Evolutionary conservation across 208 protist genomes (phyloP).

Genomic region (Novymonas esmeraldas): DNA sequence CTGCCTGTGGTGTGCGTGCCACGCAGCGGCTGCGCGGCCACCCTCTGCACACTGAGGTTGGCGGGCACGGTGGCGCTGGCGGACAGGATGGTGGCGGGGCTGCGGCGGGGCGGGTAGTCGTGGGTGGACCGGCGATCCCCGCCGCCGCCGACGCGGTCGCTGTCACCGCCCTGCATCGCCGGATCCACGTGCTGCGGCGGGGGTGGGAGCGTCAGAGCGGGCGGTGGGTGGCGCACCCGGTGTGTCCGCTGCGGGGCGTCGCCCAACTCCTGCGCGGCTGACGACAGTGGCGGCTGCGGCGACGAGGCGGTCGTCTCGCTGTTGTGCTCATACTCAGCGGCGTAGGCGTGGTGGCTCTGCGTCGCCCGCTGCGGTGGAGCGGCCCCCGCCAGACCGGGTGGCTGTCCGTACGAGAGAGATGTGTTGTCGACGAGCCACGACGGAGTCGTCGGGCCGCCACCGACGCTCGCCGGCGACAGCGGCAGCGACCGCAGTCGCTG

Average conservation of each 20-base stretch:
- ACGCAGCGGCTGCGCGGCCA: constrained; percentile 2
- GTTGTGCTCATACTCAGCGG: too few species aligned
- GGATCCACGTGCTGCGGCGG: neutral
- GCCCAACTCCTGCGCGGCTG: neutral
- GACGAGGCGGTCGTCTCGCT: too few species aligned
- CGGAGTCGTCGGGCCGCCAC: neutral
- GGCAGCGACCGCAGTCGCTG: neutral
- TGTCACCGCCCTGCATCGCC: neutral
- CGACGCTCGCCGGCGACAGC: neutral
- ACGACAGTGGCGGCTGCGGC: neutral
- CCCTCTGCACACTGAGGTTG: constrained; percentile 9
- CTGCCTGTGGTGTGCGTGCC: neutral
- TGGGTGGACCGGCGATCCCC: constrained; percentile 4
- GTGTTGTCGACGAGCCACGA: neutral
- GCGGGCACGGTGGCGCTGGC: neutral
- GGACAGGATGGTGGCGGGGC: neutral
- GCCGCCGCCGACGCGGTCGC: neutral
- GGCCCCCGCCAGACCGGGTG: too few species aligned
- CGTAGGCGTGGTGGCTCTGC: too few species aligned
- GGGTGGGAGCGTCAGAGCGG: neutral
- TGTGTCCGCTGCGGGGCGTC: neutral
- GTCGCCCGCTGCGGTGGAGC: too few species aligned
- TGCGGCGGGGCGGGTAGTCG: constrained; percentile 18
- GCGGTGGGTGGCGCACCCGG: neutral
- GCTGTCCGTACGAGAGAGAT: neutral